A percentile compares a stretch with the other conserved stretches of the same genome.
These are phyloP conservation scores for Stachybotrys chartarum DNA, from an alignment of 2,329 filamentous ascomycete species.

Conservation along the genomic window DNA sequence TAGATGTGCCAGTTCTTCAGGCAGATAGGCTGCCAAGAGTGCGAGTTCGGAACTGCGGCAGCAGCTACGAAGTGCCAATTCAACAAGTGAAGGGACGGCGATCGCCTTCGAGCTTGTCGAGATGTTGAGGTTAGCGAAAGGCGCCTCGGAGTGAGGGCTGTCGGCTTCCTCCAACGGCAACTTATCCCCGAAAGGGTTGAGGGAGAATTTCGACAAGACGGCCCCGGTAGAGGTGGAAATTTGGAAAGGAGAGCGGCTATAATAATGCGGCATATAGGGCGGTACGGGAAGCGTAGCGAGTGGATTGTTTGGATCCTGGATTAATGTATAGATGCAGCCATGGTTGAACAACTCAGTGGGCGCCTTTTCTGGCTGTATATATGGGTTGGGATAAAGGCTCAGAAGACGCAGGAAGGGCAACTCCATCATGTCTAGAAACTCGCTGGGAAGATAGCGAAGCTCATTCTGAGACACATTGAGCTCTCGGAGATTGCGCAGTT, in stretches of 20 bases:
- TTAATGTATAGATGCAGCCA: not conserved
- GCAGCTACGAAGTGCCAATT: slow-evolving; percentile 40
- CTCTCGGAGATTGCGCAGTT: slow-evolving; percentile 49
- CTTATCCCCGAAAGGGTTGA: slow-evolving; percentile 13
- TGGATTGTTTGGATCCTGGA: not conserved
- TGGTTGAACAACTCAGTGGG: not conserved
- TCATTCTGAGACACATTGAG: slow-evolving; percentile 62
- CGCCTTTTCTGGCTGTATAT: slow-evolving; percentile 33
- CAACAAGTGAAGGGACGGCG: slow-evolving; percentile 42
- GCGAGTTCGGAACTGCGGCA: slow-evolving; percentile 33
- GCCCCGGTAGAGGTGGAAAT: slow-evolving; percentile 20
- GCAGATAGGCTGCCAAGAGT: slow-evolving; percentile 35
- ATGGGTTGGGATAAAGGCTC: slow-evolving; percentile 57
- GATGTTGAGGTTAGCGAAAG: not conserved
- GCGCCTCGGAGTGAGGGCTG: not conserved
- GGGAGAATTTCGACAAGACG: slow-evolving; percentile 19
- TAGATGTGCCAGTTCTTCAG: slow-evolving; percentile 33
- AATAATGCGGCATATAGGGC: not conserved
- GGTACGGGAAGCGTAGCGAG: not conserved
- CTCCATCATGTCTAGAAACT: slow-evolving; percentile 51
- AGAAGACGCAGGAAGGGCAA: slow-evolving; percentile 39
- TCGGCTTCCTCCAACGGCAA: slow-evolving; percentile 13
- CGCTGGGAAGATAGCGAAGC: slow-evolving; percentile 53
- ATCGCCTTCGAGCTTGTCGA: slow-evolving; percentile 12
- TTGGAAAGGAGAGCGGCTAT: slow-evolving; percentile 24